Evolutionary conservation across 2,329 filamentous ascomycete species (phyloP).

Genomic region (Xylaria digitata): DNA sequence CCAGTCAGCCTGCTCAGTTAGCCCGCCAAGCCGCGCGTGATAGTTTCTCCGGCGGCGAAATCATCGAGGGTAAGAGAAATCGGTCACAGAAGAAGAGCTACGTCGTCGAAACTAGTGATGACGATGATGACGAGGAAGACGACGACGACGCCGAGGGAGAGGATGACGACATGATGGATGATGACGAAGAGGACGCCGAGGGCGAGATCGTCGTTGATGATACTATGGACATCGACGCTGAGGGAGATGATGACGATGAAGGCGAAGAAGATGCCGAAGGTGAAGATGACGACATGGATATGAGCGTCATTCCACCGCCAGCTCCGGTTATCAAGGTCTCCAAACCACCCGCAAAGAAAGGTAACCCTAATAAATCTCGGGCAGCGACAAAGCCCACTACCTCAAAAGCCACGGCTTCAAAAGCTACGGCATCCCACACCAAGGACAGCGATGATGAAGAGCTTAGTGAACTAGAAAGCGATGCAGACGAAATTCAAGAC

Average conservation of each 20-base stretch:
- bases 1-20: slow-evolving; percentile 52
- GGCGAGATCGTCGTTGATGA: slow-evolving; percentile 51
- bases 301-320: slow-evolving; percentile 51
- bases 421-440: slow-evolving; percentile 40
- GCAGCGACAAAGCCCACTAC: slow-evolving; percentile 50
- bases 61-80: slow-evolving; percentile 63
- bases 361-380: slow-evolving; percentile 46
- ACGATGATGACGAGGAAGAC: slow-evolving; percentile 57
- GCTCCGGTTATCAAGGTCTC: slow-evolving; percentile 62
- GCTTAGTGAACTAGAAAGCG: slow-evolving; percentile 66
- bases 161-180: slow-evolving; percentile 54
- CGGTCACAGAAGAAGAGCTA: slow-evolving; percentile 69
- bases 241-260: slow-evolving; percentile 56
- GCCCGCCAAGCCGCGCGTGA: slow-evolving; percentile 50
- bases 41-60: slow-evolving; percentile 59
- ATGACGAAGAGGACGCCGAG: slow-evolving; percentile 52
- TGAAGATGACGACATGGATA: slow-evolving; percentile 63
- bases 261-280: slow-evolving; percentile 61
- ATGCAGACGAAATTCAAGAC: slow-evolving; percentile 60
- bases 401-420: slow-evolving; percentile 45
- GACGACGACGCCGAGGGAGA: slow-evolving; percentile 54
- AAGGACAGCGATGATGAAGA: slow-evolving; percentile 65
- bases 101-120: slow-evolving; percentile 65
- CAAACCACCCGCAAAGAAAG: slow-evolving; percentile 54
- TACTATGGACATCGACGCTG: slow-evolving; percentile 58